Evolutionary conservation across 1,284 basidiomycete genomes (phyloP), one percentile per base, ranked within the genome.

Genomic region (Trametes hirsuta): DNA sequence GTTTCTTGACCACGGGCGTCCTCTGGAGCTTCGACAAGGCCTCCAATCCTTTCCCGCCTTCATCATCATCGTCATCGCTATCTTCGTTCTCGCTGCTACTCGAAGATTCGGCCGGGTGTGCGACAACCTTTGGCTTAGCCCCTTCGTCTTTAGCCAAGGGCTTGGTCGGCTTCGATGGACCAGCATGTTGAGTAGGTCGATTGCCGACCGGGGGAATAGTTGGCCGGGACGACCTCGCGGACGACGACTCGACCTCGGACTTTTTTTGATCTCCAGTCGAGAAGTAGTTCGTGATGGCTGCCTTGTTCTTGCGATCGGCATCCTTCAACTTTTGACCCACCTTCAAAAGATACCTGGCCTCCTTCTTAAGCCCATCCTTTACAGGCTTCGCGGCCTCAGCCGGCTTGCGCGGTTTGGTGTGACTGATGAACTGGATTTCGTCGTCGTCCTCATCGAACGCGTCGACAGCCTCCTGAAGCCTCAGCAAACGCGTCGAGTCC

Each of bases 21-120:
- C 84, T 84, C 65, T 90, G 87, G 58, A 88, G 73, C 62, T 85
- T 84, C 2, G 82, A 81, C 49, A 96, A 81, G 1, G 82, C 79
- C 0, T 81, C 84, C 58, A 94, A 73, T 9, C 85, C 87, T 11
- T 86, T 87, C 39, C 85, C 84, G 12, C 76, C 77, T 2, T 77
- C 77, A 9, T 81, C 82, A 1, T 86, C 86, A 11, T 79, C 78
- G 14, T 81, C 83, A 2, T 86, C 86, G 34, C 76, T 76, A n/a
- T 82, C 83, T 5, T 77, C 77, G 24, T 62, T 64, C 25, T 69
- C 67, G 36, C 67, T 69, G 39, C 65, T 63, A 37, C 65, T 63
- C 1, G 81, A 81, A 2, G 76, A 72, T 4, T 68, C 74, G 15
- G 69, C 66, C 10, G 47, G 62, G 11, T 61, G 50, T 11, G 59